Conservation (phyloP, 495 filamentous ascomycete genomes). For the Penicillium canariense region DNA sequence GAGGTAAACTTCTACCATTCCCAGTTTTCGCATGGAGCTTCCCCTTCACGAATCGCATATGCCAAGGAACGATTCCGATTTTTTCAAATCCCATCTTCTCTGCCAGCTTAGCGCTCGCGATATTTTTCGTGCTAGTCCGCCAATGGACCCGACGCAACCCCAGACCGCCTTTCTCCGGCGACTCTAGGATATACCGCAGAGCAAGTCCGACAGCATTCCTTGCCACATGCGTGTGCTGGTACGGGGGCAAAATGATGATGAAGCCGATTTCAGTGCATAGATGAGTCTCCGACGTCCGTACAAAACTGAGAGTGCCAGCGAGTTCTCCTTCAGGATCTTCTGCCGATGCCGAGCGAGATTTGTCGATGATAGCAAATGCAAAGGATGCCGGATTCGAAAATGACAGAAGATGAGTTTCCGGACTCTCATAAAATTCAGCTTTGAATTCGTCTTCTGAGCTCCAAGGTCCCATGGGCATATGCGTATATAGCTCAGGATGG, state of each 20-base stretch:
- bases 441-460: conserved; percentile 8
- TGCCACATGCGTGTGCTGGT: conserved; percentile 25
- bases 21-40: conserved; percentile 17
- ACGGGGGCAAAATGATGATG: conserved; percentile 24
- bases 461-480: conserved; percentile 15
- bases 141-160: conserved; percentile 21
- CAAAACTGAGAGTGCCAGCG: conserved; percentile 22
- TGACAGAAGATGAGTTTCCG: conserved; percentile 11
- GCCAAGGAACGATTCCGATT: conserved; percentile 18
- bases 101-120: conserved; percentile 17
- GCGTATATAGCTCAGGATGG: conserved; percentile 18
- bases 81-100: conserved; percentile 23
- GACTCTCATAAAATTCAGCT: conserved; percentile 9
- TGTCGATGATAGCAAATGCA: conserved; percentile 26
- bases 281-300: conserved; percentile 12
- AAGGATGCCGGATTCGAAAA: conserved; percentile 22
- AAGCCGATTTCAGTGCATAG: conserved; percentile 24
- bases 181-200: conserved; percentile 11
- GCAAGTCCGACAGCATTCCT: conserved; percentile 20
- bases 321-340: conserved; percentile 25
- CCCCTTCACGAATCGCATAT: conserved; percentile 22
- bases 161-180: conserved; percentile 11
- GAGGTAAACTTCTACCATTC: conserved; percentile 16
- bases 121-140: conserved; percentile 17
- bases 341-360: conserved; percentile 14